These are phyloP conservation scores for Macrotyloma uniflorum DNA, from an alignment of 306 rosid genomes.

Conservation along the genomic window DNA sequence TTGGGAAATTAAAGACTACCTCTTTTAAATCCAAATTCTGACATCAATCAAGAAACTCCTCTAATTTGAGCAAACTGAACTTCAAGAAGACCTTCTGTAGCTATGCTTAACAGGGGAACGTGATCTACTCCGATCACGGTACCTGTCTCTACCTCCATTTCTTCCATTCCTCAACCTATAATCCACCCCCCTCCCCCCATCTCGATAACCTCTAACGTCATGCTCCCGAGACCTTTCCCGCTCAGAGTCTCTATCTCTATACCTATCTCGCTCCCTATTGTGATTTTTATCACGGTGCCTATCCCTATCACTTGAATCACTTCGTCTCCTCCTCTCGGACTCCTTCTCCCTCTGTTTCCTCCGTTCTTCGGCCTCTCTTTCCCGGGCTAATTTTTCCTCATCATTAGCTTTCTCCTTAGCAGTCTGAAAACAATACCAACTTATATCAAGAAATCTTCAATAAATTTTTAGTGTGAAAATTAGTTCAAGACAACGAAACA, in stretches of 20 bases:
- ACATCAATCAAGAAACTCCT: slow-evolving; percentile 71
- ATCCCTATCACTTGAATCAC: slow-evolving; percentile 85
- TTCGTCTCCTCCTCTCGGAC: slow-evolving; percentile 59
- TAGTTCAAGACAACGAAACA: slow-evolving; percentile 25
- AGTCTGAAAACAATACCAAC: slow-evolving; percentile 53
- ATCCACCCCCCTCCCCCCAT: slow-evolving; percentile 71
- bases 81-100: slow-evolving; percentile 78
- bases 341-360: slow-evolving; percentile 87
- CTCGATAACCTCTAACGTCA: slow-evolving; percentile 76
- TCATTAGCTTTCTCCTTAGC: slow-evolving; percentile 84
- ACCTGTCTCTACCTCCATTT: slow-evolving; percentile 78
- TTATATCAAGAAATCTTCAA: slow-evolving; percentile 22
- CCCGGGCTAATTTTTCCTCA: slow-evolving; percentile 84
- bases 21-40: slow-evolving; percentile 81
- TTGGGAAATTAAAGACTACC: slow-evolving; percentile 85
- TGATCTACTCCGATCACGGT: slow-evolving; percentile 85
- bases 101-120: slow-evolving; percentile 79
- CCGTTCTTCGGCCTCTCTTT: slow-evolving; percentile 87
- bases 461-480: slow-evolving; percentile 11
- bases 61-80: slow-evolving; percentile 70
- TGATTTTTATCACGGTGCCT: slow-evolving; percentile 67
- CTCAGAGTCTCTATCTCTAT: slow-evolving; percentile 71
- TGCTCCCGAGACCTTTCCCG: slow-evolving; percentile 77
- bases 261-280: slow-evolving; percentile 75
- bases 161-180: slow-evolving; percentile 85